phyloP scores from a whole-genome alignment of 352 stramenopile genomes.

The Saprolegnia parasitica region DNA sequence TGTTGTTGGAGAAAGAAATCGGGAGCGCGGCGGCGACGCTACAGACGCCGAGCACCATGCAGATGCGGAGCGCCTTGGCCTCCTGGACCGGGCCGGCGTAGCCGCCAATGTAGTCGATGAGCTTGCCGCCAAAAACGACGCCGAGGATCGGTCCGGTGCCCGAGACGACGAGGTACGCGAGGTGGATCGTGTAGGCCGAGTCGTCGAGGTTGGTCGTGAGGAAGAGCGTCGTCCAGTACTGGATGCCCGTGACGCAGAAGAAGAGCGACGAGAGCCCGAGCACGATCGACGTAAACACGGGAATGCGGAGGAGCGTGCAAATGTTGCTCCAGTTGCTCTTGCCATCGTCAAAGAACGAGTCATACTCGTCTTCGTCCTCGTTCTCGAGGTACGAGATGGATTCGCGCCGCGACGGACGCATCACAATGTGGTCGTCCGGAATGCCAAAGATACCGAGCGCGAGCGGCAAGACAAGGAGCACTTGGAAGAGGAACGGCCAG shows the following conservation, averaged over 20 bases:
- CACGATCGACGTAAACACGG: slow-evolving; percentile 72
- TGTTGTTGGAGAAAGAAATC: slow-evolving; percentile 64
- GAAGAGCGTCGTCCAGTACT: slow-evolving; percentile 84
- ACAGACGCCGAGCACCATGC: slow-evolving; percentile 57
- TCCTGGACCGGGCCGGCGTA: slow-evolving; percentile 67
- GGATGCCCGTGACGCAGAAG: slow-evolving; percentile 73
- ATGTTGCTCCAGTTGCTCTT: slow-evolving; percentile 31
- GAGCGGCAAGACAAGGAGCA: slow-evolving; percentile 62
- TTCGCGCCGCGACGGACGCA: slow-evolving; percentile 47
- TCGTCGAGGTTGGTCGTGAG: slow-evolving; percentile 74
- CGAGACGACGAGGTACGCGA: slow-evolving; percentile 65
- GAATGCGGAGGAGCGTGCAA: slow-evolving; percentile 14
- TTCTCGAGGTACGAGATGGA: slow-evolving; percentile 63
- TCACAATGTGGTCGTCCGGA: slow-evolving; percentile 55
- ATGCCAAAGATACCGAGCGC: slow-evolving; percentile 79
- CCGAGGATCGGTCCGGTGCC: slow-evolving; percentile 74
- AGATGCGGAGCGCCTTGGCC: slow-evolving; percentile 60
- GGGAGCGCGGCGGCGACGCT: slow-evolving; percentile 49
- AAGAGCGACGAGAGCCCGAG: slow-evolving; percentile 75
- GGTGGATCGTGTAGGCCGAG: slow-evolving; percentile 72
- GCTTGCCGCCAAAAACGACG: slow-evolving; percentile 82
- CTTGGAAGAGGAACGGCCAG: slow-evolving; percentile 81
- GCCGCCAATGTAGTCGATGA: slow-evolving; percentile 73
- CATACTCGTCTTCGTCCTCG: slow-evolving; percentile 40
- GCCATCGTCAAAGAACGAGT: slow-evolving; percentile 32